Evolutionary conservation across 116 monocot genomes (phyloP).

Genomic region (Dioscorea cayenensis): DNA sequence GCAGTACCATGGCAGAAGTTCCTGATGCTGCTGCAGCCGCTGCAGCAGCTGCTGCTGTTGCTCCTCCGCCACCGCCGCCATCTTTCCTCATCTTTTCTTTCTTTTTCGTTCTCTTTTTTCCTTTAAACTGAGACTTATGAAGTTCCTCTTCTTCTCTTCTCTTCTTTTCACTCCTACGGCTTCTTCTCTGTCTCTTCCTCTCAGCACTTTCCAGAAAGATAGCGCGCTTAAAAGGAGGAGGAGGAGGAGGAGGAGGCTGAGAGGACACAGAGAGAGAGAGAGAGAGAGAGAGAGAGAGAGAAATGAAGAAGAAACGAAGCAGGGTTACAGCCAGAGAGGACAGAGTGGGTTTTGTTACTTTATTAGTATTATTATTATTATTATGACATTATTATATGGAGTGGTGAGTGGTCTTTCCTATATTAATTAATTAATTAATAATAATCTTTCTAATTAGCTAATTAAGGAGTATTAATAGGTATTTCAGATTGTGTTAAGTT

Average conservation of each 20-base stretch:
- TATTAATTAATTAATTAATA: too few species aligned
- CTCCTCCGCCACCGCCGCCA: conserved; percentile 22
- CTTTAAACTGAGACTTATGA: neutral
- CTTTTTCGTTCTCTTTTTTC: conserved; percentile 5
- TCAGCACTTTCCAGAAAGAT: neutral
- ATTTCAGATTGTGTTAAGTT: too few species aligned
- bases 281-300: too few species aligned
- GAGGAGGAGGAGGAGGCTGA: neutral
- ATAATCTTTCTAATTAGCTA: too few species aligned
- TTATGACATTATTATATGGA: too few species aligned
- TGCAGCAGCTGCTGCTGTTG: neutral
- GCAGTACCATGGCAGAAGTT: neutral
- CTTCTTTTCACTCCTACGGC: neutral
- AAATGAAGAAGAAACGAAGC: neutral
- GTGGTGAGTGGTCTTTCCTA: too few species aligned
- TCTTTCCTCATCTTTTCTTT: conserved; percentile 28
- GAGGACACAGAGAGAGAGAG: conserved; percentile 3
- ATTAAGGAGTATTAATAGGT: too few species aligned
- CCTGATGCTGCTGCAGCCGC: conserved; percentile 1
- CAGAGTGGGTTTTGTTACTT: neutral
- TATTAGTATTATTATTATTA: neutral
- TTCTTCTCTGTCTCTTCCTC: conserved; percentile 5
- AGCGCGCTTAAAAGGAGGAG: neutral
- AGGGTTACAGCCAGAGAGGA: neutral
- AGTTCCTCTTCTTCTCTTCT: conserved; percentile 9